Percentiles rank a stretch among this genome's conserved stretches.
These are phyloP conservation scores for Apostasia ramifera DNA, from an alignment of 106 monocot genomes.

Conservation along the genomic window DNA sequence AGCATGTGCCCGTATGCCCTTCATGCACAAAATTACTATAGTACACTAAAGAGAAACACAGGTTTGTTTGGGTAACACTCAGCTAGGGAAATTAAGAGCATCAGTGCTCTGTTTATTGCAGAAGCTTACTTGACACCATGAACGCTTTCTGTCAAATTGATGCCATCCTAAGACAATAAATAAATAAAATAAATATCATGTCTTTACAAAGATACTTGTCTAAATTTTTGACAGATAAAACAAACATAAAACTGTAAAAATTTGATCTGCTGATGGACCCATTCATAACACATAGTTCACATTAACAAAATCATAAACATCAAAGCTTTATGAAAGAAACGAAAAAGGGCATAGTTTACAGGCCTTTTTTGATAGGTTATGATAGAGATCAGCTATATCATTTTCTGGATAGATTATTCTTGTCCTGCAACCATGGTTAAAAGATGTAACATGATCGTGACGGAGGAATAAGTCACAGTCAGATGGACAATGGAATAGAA, in stretches of 20 bases:
- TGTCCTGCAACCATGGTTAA: conserved; percentile 45
- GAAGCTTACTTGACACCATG: conserved; percentile 76
- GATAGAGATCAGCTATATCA: conserved; percentile 67
- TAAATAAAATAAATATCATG: conserved; percentile 4
- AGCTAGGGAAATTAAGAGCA: background rate
- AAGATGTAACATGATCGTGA: background rate
- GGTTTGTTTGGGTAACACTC: background rate
- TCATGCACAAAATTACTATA: background rate
- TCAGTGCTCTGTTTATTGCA: background rate
- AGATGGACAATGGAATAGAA: background rate
- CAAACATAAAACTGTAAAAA: no score
- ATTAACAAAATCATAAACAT: no score
- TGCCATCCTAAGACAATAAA: conserved; percentile 54
- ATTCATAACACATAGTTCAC: no score
- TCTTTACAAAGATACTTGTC: no score
- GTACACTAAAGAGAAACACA: background rate
- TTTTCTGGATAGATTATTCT: conserved; percentile 74
- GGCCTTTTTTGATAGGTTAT: conserved; percentile 72
- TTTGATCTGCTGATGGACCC: no score
- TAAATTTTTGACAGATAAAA: no score
- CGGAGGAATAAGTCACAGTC: background rate
- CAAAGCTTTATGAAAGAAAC: no score
- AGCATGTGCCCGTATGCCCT: background rate
- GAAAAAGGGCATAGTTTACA: background rate
- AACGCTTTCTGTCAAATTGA: conserved; percentile 69